Evolutionary conservation across 1,139 yeast species (phyloP), one percentile per base, ranked within the genome.

Genomic region (Saccharomycopsis hybrid): DNA sequence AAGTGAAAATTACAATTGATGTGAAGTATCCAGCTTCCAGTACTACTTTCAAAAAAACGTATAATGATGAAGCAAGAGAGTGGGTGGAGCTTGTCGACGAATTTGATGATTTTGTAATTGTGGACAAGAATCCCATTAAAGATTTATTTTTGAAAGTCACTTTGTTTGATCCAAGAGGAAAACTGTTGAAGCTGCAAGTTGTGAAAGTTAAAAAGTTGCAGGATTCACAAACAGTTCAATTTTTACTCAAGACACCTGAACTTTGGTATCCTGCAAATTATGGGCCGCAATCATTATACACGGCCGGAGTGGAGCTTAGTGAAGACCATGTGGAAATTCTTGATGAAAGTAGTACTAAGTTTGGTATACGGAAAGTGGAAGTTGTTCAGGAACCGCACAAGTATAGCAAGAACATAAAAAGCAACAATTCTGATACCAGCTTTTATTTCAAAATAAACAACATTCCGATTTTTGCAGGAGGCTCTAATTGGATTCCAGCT

Each of bases 401-500:
- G 4, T n/a, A n/a, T n/a, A n/a, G n/a, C n/a, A n/a, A n/a, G n/a
- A n/a, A n/a, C n/a, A n/a, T n/a, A n/a, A 46, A 52, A 18, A 67
- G 59, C 33, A 31, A 31, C 9, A 63, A 65, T 43, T 56, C 53
- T 25, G 78, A 77, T 0, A 57, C 64, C 2, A 60, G 67, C 9
- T 74, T 74, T 57, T 74, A 68, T 57, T 72, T 74, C 60, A 61
- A 60, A 45, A 60, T 74, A 48, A 74, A 74, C 56, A 61, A 65
- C 47, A 56, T 64, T 25, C 71, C 76, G 4, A 57, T 71, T 4
- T 74, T 65, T 53, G 54, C 61, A 35, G 57, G 64, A 29, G 78
- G 78, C 0, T 68, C 74, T 5, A 69, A 72, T 58, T 74, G 78
- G 78, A 74, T 74, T 41, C 78, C 78, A 0, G 70, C 67, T 2